Conservation (phyloP, 2,329 filamentous ascomycete genomes). For the Monosporascus sp. region DNA sequence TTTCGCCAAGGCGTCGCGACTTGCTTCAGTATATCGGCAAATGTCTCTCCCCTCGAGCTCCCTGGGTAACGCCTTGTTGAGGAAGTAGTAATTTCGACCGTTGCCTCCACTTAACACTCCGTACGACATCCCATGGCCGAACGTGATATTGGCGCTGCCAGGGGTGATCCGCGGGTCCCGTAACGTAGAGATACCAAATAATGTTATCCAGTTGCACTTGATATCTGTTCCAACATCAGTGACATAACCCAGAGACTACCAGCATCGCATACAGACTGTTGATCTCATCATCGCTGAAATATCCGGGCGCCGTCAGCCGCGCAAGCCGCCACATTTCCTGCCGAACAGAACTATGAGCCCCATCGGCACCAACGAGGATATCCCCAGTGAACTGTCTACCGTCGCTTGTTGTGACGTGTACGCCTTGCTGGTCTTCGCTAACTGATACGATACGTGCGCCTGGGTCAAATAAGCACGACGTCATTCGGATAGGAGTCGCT, state of each 20-base stretch:
- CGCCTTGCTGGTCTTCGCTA: slow-evolving; percentile 4
- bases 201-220: neutral
- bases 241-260: neutral
- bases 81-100: neutral
- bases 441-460: slow-evolving; percentile 11
- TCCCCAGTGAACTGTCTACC: slow-evolving; percentile 4
- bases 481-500: slow-evolving; percentile 12
- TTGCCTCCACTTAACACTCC: neutral
- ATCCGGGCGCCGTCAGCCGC: neutral
- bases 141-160: neutral
- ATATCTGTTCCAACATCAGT: neutral
- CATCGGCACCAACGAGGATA: slow-evolving; percentile 13
- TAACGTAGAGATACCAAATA: neutral
- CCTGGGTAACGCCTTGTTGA: neutral
- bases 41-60: neutral
- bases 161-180: neutral
- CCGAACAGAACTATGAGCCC: slow-evolving; percentile 6
- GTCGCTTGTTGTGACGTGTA: slow-evolving; percentile 4
- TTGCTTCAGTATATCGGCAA: neutral
- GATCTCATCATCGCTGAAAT: neutral
- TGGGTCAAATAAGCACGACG: slow-evolving; percentile 7
- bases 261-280: neutral
- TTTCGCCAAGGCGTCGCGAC: neutral
- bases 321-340: neutral
- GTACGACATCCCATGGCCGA: neutral